Conservation (phyloP, 2,329 filamentous ascomycete genomes). For the Teratosphaeria viscida region DNA sequence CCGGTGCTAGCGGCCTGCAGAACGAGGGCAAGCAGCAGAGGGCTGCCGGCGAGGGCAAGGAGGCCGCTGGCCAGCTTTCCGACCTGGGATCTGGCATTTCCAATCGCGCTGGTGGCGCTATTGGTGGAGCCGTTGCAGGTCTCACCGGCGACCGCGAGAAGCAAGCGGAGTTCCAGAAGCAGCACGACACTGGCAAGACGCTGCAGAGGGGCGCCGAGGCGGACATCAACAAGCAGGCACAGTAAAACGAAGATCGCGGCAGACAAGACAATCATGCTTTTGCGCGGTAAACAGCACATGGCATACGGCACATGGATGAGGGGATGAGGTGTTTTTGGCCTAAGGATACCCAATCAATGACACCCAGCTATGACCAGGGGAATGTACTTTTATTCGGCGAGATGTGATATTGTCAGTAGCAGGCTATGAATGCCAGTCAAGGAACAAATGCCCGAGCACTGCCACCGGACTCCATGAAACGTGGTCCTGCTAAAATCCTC, state of each 20-base stretch:
- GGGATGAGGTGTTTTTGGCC: not conserved
- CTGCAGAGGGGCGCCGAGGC: conserved; percentile 72
- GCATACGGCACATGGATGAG: not conserved
- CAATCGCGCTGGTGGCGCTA: conserved; percentile 38
- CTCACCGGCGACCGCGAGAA: conserved; percentile 59
- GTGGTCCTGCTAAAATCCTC: too few relatives aligned
- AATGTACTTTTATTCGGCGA: not conserved
- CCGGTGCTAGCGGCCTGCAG: conserved; percentile 69
- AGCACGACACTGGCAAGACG: conserved; percentile 74
- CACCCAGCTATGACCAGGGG: not conserved
- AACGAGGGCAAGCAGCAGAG: conserved; percentile 68
- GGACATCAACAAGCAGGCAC: conserved; percentile 63
- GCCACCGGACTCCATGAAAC: too few relatives aligned
- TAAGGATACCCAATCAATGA: not conserved
- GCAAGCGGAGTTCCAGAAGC: conserved; percentile 53
- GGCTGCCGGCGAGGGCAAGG: conserved; percentile 64
- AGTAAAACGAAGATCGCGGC: not conserved
- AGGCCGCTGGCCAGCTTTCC: conserved; percentile 70
- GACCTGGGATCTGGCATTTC: conserved; percentile 58
- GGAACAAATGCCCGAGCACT: too few relatives aligned
- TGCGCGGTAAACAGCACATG: not conserved
- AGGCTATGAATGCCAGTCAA: not conserved
- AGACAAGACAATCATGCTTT: not conserved
- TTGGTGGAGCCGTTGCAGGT: conserved; percentile 62
- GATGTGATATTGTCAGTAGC: not conserved